A percentile compares a stretch with the other conserved stretches of the same genome.
phyloP scores from a whole-genome alignment of 306 rosid species.

The Lathyrus aphaca region DNA sequence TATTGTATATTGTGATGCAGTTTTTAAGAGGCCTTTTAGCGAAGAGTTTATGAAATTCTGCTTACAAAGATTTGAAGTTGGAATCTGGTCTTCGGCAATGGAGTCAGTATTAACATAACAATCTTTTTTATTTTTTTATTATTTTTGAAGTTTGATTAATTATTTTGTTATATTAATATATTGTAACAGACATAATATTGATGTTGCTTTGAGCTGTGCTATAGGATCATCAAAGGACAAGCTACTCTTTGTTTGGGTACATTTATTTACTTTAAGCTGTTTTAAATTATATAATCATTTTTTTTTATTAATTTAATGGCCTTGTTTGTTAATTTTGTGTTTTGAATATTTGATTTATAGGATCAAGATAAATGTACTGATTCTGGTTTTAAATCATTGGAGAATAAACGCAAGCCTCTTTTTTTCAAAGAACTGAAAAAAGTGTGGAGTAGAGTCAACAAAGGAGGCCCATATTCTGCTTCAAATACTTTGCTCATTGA shows the following conservation, averaged over 20 bases:
- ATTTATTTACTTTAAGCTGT: background rate
- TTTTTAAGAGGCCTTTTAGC: conserved; percentile 38
- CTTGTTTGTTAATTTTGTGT: background rate
- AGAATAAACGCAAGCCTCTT: background rate
- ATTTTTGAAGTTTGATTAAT: background rate
- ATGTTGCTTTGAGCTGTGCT: conserved; percentile 1
- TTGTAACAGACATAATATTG: conserved; percentile 27
- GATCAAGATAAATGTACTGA: conserved; percentile 1
- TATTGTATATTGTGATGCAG: conserved; percentile 1
- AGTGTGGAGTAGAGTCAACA: background rate
- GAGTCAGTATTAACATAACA: conserved; percentile 12
- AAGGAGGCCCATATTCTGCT: conserved; percentile 35
- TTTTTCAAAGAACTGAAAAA: conserved; percentile 34
- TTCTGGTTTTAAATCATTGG: conserved; percentile 29
- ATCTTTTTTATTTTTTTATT: background rate
- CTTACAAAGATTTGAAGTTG: conserved; percentile 52
- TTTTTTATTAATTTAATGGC: too few species aligned
- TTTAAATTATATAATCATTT: too few species aligned
- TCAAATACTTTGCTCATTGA: conserved; percentile 39
- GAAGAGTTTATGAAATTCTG: conserved; percentile 46
- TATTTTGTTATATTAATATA: background rate
- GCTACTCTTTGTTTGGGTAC: conserved; percentile 44
- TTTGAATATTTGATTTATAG: background rate
- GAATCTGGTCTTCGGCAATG: conserved; percentile 46
- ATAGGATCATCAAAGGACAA: conserved; percentile 1